Evolutionary conservation across 306 rosid genomes (phyloP).

Genomic region (Abrus pulchellus): DNA sequence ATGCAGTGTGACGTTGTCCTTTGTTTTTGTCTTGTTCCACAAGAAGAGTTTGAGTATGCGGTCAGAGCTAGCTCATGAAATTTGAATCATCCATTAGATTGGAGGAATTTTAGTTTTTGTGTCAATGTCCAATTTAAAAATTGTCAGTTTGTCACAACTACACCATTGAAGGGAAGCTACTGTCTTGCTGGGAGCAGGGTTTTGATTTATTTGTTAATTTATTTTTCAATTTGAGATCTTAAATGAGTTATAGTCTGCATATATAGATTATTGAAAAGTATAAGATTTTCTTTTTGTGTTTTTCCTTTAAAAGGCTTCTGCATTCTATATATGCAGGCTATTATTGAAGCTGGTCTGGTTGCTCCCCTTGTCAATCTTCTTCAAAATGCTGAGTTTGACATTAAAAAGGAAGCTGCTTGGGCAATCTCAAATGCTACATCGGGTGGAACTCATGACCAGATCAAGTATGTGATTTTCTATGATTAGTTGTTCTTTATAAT

Average conservation of each 20-base stretch:
- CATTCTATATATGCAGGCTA: slow-evolving; percentile 57
- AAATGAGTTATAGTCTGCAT: background rate
- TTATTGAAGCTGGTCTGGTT: slow-evolving; percentile 75
- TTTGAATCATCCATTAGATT: background rate
- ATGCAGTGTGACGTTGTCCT: background rate
- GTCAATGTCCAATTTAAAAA: background rate
- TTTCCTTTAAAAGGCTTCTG: background rate
- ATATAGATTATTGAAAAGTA: slow-evolving; percentile 7
- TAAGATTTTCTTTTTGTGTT: background rate
- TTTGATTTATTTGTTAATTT: background rate
- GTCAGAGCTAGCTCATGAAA: background rate
- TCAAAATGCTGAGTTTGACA: slow-evolving; percentile 88
- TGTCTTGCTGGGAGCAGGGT: background rate
- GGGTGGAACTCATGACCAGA: slow-evolving; percentile 78
- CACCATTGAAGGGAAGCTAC: background rate
- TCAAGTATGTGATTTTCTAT: slow-evolving; percentile 61
- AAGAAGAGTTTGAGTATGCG: background rate
- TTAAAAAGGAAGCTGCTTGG: slow-evolving; percentile 94
- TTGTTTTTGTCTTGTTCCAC: background rate
- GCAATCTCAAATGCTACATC: slow-evolving; percentile 90
- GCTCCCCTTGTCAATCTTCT: slow-evolving; percentile 77
- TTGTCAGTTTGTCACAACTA: background rate
- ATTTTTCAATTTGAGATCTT: slow-evolving; percentile 3
- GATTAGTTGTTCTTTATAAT: background rate
- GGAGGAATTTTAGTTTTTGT: background rate